Evolutionary conservation across 306 rosid genomes (phyloP).

Genomic region (Trifolium subterraneum): DNA sequence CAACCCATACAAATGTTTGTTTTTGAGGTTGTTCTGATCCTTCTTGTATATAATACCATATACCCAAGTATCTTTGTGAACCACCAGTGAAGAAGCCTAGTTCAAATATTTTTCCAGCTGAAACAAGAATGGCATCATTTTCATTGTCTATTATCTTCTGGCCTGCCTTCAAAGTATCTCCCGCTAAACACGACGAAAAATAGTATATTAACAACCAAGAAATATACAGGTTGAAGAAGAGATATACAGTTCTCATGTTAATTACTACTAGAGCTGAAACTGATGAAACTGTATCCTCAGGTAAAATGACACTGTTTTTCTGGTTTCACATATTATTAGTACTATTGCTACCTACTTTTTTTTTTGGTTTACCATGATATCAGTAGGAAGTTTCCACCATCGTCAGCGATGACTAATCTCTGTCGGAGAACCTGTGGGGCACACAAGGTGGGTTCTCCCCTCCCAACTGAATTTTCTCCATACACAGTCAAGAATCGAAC

Average conservation of each 20-base stretch:
- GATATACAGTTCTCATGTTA: conserved; percentile 21
- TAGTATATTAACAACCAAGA: neutral
- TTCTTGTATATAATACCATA: conserved; percentile 33
- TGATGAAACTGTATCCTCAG: too few species aligned
- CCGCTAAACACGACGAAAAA: neutral
- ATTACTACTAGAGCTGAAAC: neutral
- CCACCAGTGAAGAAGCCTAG: conserved; percentile 47
- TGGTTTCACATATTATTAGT: too few species aligned
- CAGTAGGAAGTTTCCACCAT: too few species aligned
- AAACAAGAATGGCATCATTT: conserved; percentile 31
- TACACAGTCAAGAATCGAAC: too few species aligned
- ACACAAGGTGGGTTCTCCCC: too few species aligned
- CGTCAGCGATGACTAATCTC: too few species aligned
- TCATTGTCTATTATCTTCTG: neutral
- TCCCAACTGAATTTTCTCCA: too few species aligned
- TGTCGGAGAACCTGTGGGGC: too few species aligned
- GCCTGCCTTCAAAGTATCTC: neutral
- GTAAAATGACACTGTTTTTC: too few species aligned
- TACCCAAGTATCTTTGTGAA: conserved; percentile 46
- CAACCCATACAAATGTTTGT: conserved; percentile 47
- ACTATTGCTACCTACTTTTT: too few species aligned
- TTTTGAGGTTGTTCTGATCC: neutral
- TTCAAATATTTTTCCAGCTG: conserved; percentile 36
- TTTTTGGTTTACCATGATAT: too few species aligned
- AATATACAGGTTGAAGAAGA: conserved; percentile 1